Percentiles rank a stretch among this genome's conserved stretches.
Conservation (phyloP, 371 early-diverging fungal species). For the Circinella minor region DNA sequence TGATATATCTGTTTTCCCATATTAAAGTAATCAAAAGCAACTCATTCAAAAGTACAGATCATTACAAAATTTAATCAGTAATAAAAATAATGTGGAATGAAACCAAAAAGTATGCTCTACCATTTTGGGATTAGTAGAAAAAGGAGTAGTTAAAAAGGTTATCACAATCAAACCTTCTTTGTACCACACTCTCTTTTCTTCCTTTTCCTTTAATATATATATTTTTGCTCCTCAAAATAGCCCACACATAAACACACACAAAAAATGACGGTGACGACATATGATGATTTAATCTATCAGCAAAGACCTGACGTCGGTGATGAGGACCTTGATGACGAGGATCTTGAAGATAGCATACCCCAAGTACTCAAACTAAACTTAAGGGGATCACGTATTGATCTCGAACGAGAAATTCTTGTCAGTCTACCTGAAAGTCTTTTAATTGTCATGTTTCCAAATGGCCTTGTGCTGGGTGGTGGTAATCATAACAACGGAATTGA, state of each 20-base stretch:
- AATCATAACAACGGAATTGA: slow-evolving; percentile 17
- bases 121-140: too few relatives aligned
- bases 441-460: slow-evolving; percentile 85
- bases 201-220: not conserved
- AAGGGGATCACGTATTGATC: slow-evolving; percentile 71
- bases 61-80: too few relatives aligned
- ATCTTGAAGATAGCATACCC: slow-evolving; percentile 50
- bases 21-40: too few relatives aligned
- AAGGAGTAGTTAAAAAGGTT: too few relatives aligned
- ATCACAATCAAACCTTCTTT: too few relatives aligned
- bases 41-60: too few relatives aligned
- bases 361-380: slow-evolving; percentile 68
- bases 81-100: too few relatives aligned
- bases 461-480: slow-evolving; percentile 62
- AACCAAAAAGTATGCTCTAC: too few relatives aligned
- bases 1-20: too few relatives aligned
- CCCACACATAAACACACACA: not conserved
- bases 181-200: not conserved
- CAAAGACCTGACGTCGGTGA: not conserved
- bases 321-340: slow-evolving; percentile 33
- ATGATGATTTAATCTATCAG: not conserved
- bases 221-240: not conserved
- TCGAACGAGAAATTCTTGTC: slow-evolving; percentile 76
- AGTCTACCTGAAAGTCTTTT: slow-evolving; percentile 78
- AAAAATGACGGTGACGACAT: not conserved